Percentiles rank a stretch among this genome's conserved stretches.
These are phyloP conservation scores for Rhodocollybia butyracea DNA, from an alignment of 768 basidiomycete species.

Conservation along the genomic window DNA sequence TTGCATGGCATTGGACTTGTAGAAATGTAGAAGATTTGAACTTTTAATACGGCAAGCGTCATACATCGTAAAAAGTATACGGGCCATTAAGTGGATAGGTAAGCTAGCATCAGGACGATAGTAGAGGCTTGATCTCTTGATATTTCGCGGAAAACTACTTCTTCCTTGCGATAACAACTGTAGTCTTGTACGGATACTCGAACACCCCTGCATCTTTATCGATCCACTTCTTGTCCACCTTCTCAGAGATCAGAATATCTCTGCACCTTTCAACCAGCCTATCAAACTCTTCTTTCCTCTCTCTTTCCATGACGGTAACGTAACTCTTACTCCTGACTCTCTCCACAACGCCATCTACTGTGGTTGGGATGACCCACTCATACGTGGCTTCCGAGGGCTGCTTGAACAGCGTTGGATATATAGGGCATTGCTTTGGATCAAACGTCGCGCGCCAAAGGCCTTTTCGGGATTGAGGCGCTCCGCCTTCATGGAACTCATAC, in stretches of 20 bases:
- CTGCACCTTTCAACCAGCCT: constrained; percentile 49
- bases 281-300: constrained; percentile 39
- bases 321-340: constrained; percentile 85
- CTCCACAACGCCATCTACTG: constrained; percentile 54
- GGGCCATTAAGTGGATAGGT: too few species aligned
- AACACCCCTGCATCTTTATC: constrained; percentile 71
- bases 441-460: constrained; percentile 73
- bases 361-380: constrained; percentile 48
- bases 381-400: constrained; percentile 55
- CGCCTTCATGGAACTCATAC: constrained; percentile 65
- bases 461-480: constrained; percentile 80
- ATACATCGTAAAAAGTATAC: too few species aligned
- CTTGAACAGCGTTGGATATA: constrained; percentile 60
- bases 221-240: constrained; percentile 69
- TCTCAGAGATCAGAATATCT: constrained; percentile 52
- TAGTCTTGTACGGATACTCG: constrained; percentile 76
- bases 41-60: too few species aligned
- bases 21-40: too few species aligned
- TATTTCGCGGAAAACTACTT: constrained; percentile 33
- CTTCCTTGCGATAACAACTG: constrained; percentile 51
- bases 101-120: too few species aligned
- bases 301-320: constrained; percentile 57
- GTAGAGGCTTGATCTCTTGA: too few species aligned
- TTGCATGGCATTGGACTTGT: too few species aligned
- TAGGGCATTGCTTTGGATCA: constrained; percentile 35